These are phyloP conservation scores for Aspergillus wentii DNA, from an alignment of 495 filamentous ascomycete genomes.

Conservation along the genomic window DNA sequence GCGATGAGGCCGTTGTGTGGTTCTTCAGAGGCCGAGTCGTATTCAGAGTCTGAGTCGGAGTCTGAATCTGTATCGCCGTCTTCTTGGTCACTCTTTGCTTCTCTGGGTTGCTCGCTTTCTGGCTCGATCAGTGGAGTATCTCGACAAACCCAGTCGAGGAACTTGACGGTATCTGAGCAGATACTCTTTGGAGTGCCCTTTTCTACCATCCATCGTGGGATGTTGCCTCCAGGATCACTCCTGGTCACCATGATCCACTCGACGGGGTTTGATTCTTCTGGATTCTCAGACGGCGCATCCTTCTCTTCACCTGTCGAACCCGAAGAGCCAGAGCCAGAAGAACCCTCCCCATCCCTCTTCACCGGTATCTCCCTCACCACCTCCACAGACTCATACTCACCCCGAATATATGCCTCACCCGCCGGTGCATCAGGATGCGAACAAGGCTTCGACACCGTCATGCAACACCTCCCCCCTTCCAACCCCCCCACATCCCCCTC, in stretches of 20 bases:
- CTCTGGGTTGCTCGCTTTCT: slow-evolving; percentile 7
- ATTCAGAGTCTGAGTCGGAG: slow-evolving; percentile 9
- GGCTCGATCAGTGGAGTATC: slow-evolving; percentile 22
- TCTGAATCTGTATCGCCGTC: slow-evolving; percentile 9
- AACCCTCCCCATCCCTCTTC: slow-evolving; percentile 4
- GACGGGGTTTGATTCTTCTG: slow-evolving; percentile 57
- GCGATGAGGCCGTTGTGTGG: slow-evolving; percentile 40
- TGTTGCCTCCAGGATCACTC: slow-evolving; percentile 89
- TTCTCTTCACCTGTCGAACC: slow-evolving; percentile 35
- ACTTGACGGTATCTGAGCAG: slow-evolving; percentile 74
- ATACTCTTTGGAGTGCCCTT: slow-evolving; percentile 84
- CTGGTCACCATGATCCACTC: slow-evolving; percentile 97
- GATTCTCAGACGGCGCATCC: slow-evolving; percentile 29
- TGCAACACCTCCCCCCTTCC: slow-evolving; percentile 53
- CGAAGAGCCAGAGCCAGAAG: slow-evolving; percentile 20
- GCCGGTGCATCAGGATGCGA: slow-evolving; percentile 66
- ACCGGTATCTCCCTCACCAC: slow-evolving; percentile 76
- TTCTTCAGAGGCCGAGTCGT: slow-evolving; percentile 16
- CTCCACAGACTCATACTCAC: slow-evolving; percentile 88
- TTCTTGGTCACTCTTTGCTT: slow-evolving; percentile 7
- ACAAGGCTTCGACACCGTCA: slow-evolving; percentile 83
- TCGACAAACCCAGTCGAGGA: slow-evolving; percentile 75
- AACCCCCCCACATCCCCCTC: slow-evolving; percentile 22
- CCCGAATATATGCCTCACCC: slow-evolving; percentile 68
- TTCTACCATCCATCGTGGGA: slow-evolving; percentile 92